Evolutionary conservation across 2,329 filamentous ascomycete genomes (phyloP).

Genomic region (Penicillium rolfsii): DNA sequence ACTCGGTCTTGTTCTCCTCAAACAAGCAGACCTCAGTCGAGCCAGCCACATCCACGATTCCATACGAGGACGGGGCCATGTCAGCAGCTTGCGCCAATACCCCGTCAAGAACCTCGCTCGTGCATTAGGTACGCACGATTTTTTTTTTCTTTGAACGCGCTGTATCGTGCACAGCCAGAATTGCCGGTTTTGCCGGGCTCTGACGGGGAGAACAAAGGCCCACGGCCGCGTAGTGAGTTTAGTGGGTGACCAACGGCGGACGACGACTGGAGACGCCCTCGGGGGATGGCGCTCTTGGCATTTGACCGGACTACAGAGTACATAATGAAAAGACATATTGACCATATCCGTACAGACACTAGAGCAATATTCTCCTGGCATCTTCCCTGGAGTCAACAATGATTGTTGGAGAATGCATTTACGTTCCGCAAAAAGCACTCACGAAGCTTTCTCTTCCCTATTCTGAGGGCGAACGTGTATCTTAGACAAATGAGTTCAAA

Average conservation of each 20-base stretch:
- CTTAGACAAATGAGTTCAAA: background rate
- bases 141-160: background rate
- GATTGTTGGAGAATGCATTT: conserved; percentile 5
- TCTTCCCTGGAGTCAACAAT: background rate
- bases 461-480: background rate
- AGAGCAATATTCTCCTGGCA: no score
- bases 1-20: conserved; percentile 13
- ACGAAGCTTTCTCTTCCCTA: background rate
- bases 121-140: background rate
- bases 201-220: conserved; percentile 5
- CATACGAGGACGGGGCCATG: background rate
- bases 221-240: background rate
- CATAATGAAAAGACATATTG: no score
- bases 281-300: conserved; percentile 19
- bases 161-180: background rate
- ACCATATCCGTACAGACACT: no score
- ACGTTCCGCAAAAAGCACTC: background rate
- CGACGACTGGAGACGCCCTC: conserved; percentile 4
- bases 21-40: background rate
- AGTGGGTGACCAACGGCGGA: conserved; percentile 1
- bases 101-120: background rate
- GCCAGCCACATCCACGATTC: conserved; percentile 1
- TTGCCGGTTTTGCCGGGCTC: background rate
- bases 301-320: background rate
- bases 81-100: conserved; percentile 6